Conservation (phyloP, 371 early-diverging fungal species). For the Mucor indicus region DNA sequence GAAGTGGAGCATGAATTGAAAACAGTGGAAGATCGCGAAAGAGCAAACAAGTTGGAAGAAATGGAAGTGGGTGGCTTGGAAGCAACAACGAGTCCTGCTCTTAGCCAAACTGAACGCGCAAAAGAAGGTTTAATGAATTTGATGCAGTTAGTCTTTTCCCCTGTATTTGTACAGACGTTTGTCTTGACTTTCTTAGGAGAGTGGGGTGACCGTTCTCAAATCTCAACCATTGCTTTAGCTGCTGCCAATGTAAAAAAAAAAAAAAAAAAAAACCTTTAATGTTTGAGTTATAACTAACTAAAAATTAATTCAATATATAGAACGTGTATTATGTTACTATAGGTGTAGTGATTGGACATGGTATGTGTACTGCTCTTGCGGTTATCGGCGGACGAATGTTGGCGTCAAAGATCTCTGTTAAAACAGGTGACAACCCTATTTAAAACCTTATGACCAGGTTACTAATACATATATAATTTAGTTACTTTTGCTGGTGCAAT, state of each 20-base stretch:
- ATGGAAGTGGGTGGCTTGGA: slow-evolving; percentile 28
- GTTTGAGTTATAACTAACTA: too few species aligned
- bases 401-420: slow-evolving; percentile 89
- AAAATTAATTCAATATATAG: slow-evolving; percentile 36
- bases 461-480: slow-evolving; percentile 18
- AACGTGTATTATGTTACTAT: slow-evolving; percentile 81
- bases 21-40: slow-evolving; percentile 68
- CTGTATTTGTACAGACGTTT: slow-evolving; percentile 93
- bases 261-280: too few species aligned
- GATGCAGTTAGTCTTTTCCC: slow-evolving; percentile 75
- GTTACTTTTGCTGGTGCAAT: slow-evolving; percentile 84
- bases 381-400: slow-evolving; percentile 92
- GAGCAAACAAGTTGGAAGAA: slow-evolving; percentile 55
- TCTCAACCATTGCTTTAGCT: slow-evolving; percentile 91
- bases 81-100: not conserved
- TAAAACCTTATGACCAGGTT: too few species aligned
- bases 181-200: slow-evolving; percentile 94
- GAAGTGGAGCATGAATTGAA: slow-evolving; percentile 86
- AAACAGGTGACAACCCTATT: slow-evolving; percentile 61
- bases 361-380: slow-evolving; percentile 87
- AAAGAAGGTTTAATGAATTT: slow-evolving; percentile 59
- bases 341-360: slow-evolving; percentile 88
- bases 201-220: slow-evolving; percentile 97
- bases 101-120: slow-evolving; percentile 10
- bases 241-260: slow-evolving; percentile 72